These are phyloP conservation scores for Trichosporon sp. DNA, from an alignment of 1,284 basidiomycete genomes.

Conservation along the genomic window DNA sequence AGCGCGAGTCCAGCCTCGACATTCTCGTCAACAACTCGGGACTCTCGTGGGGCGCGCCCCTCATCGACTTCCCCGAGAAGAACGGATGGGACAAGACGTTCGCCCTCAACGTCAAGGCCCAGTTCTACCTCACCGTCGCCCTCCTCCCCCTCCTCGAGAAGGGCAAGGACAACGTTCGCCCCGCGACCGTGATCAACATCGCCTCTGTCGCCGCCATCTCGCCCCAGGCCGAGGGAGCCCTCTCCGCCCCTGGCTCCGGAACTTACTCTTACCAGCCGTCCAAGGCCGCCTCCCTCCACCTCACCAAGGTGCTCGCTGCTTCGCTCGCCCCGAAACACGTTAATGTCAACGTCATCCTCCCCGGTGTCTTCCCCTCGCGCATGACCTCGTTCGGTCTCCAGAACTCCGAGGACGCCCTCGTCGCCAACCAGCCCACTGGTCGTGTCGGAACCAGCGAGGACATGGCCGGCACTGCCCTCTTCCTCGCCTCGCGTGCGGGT, in stretches of 20 bases:
- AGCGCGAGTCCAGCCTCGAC: constrained; percentile 41
- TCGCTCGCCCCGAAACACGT: constrained; percentile 42
- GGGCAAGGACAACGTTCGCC: constrained; percentile 32
- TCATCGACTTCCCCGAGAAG: constrained; percentile 35
- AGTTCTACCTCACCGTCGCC: constrained; percentile 40
- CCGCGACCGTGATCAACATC: constrained; percentile 42
- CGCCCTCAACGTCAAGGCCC: constrained; percentile 36
- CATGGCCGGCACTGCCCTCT: constrained; percentile 45
- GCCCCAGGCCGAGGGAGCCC: constrained; percentile 32
- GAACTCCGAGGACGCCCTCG: constrained; percentile 33
- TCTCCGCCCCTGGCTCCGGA: constrained; percentile 35
- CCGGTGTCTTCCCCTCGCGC: constrained; percentile 46
- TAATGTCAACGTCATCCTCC: constrained; percentile 44
- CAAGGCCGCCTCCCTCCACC: constrained; percentile 35
- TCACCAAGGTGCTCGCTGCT: constrained; percentile 37
- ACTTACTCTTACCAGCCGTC: constrained; percentile 35
- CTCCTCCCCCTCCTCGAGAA: constrained; percentile 37
- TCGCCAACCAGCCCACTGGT: constrained; percentile 37
- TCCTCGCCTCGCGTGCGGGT: constrained; percentile 41
- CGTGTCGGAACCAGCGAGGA: constrained; percentile 45
- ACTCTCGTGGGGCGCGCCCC: constrained; percentile 32
- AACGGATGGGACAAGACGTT: constrained; percentile 35
- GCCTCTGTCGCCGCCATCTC: constrained; percentile 38
- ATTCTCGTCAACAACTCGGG: constrained; percentile 53
- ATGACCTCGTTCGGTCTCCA: constrained; percentile 44